Conservation (phyloP, 192 early-diverging fungal species). For the Backusella tuberculispora region DNA sequence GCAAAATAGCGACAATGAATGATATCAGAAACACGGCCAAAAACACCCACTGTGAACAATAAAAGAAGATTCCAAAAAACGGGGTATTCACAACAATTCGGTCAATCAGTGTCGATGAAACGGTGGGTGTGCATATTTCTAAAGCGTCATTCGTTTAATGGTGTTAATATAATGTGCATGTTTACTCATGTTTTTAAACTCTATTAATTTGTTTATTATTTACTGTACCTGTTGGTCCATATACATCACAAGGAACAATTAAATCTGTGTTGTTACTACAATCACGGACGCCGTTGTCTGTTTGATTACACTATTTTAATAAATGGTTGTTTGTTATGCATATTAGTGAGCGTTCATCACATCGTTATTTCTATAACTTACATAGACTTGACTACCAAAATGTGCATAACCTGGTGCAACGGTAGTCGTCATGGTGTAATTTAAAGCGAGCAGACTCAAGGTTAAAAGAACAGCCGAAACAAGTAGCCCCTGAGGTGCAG, state of each 20-base stretch:
- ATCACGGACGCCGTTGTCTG: constrained; percentile 38
- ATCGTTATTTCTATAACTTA: constrained; percentile 31
- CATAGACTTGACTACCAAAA: constrained; percentile 65
- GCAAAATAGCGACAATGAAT: constrained; percentile 33
- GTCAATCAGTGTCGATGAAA: constrained; percentile 52
- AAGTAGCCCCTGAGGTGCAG: constrained; percentile 65
- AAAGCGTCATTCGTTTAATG: constrained; percentile 5
- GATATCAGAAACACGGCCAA: constrained; percentile 44
- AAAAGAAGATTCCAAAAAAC: constrained; percentile 57
- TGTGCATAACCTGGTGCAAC: constrained; percentile 65
- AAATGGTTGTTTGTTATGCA: neutral
- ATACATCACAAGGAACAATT: constrained; percentile 61
- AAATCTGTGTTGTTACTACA: constrained; percentile 51
- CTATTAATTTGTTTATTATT: neutral
- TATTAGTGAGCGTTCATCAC: neutral
- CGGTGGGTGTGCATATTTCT: constrained; percentile 62
- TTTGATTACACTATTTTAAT: constrained; percentile 55
- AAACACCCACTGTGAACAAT: constrained; percentile 60
- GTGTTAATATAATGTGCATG: constrained; percentile 2
- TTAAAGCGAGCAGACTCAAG: constrained; percentile 57
- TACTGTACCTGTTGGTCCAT: constrained; percentile 50
- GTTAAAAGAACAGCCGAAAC: constrained; percentile 52
- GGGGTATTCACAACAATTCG: constrained; percentile 54
- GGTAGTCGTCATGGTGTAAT: constrained; percentile 56
- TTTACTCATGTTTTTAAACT: neutral